Conservation (phyloP, 2,329 filamentous ascomycete species). For the Trichophyton simii region DNA sequence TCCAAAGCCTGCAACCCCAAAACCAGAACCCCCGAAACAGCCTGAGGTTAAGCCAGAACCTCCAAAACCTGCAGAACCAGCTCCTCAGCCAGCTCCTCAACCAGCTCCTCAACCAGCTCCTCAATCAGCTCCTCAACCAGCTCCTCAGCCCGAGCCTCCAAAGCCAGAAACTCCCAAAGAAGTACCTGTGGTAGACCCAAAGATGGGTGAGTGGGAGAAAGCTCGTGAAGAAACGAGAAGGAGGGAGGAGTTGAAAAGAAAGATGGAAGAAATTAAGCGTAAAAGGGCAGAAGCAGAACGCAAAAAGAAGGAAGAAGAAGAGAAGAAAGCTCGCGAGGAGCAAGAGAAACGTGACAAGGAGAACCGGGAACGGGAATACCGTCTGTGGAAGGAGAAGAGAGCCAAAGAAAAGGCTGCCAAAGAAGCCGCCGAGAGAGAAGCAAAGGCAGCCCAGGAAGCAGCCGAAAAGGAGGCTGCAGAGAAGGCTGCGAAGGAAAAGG, state of each 20-base stretch:
- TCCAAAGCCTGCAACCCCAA: neutral
- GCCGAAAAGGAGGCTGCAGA: conserved; percentile 16
- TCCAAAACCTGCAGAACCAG: neutral
- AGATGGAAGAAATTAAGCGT: conserved; percentile 26
- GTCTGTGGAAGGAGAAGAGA: conserved; percentile 26
- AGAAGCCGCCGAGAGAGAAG: conserved; percentile 24
- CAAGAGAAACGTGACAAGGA: conserved; percentile 29
- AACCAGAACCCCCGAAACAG: conserved; percentile 1
- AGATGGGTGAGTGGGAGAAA: conserved; percentile 15
- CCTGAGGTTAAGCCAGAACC: conserved; percentile 2
- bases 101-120: neutral
- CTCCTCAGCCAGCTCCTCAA: neutral
- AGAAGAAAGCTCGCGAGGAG: conserved; percentile 30
- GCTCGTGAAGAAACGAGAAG: conserved; percentile 26
- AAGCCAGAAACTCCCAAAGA: neutral
- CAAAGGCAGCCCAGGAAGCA: conserved; percentile 17
- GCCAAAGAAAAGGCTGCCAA: conserved; percentile 9
- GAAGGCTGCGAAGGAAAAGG: conserved; percentile 16
- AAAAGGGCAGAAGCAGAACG: conserved; percentile 28
- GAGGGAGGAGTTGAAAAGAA: conserved; percentile 25
- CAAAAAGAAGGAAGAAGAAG: conserved; percentile 27
- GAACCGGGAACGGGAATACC: conserved; percentile 29
- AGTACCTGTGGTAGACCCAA: neutral
- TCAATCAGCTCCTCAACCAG: neutral
- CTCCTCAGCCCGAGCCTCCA: neutral